These are phyloP conservation scores for Gremmenia infestans DNA, from an alignment of 2,329 filamentous ascomycete genomes.

Conservation along the genomic window DNA sequence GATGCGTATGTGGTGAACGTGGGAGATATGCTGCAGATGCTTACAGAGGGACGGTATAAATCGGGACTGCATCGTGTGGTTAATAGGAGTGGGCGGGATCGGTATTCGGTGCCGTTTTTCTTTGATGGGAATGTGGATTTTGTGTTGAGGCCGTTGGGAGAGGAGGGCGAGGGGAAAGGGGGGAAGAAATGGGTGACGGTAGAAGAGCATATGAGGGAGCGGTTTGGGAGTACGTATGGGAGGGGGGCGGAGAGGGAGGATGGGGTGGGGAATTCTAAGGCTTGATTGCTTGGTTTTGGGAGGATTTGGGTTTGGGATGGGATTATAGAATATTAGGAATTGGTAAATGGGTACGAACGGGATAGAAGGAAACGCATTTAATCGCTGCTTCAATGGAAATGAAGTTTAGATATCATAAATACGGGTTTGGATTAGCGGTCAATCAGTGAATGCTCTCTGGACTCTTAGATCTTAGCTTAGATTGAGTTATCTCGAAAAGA, in stretches of 20 bases:
- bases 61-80: slow-evolving; percentile 50
- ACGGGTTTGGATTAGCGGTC: too few relatives aligned
- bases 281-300: slow-evolving; percentile 1
- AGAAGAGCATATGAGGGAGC: slow-evolving; percentile 27
- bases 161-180: slow-evolving; percentile 11
- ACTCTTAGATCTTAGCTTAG: too few relatives aligned
- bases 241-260: slow-evolving; percentile 15
- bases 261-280: slow-evolving; percentile 13
- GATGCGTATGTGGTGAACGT: slow-evolving; percentile 47
- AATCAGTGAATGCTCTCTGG: too few relatives aligned
- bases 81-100: slow-evolving; percentile 42
- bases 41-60: slow-evolving; percentile 47
- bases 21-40: slow-evolving; percentile 43
- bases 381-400: too few relatives aligned
- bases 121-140: slow-evolving; percentile 48
- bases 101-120: slow-evolving; percentile 52
- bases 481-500: too few relatives aligned
- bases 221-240: slow-evolving; percentile 25
- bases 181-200: slow-evolving; percentile 19
- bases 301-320: not conserved
- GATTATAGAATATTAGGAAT: not conserved
- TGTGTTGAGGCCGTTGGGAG: slow-evolving; percentile 25
- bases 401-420: too few relatives aligned
- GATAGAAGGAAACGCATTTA: too few relatives aligned
- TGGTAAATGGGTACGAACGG: too few relatives aligned